phyloP scores from a whole-genome alignment of 2,329 filamentous ascomycete species.

The Aureobasidium sp. region DNA sequence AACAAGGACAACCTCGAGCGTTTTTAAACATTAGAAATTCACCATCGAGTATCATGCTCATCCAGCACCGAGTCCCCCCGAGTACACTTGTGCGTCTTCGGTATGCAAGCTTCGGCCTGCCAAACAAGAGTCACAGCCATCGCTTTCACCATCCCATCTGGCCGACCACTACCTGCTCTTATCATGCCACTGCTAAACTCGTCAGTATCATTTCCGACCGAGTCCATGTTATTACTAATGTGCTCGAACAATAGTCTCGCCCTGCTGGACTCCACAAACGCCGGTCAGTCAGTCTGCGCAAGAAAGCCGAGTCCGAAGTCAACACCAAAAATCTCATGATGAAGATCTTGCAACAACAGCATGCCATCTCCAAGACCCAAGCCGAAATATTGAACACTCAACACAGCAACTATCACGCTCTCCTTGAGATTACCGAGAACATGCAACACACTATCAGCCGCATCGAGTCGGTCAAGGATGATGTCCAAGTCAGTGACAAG shows the following conservation, averaged over 20 bases:
- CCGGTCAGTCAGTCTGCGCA: not conserved
- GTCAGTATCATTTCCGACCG: not conserved
- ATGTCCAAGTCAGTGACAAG: slow-evolving; percentile 2
- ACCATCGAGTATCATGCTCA: no score
- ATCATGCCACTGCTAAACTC: not conserved
- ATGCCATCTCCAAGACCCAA: not conserved
- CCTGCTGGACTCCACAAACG: not conserved
- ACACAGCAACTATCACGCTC: not conserved
- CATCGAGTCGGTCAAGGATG: not conserved
- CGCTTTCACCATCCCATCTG: not conserved
- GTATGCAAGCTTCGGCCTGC: not conserved
- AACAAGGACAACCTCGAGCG: no score
- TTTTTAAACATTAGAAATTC: no score
- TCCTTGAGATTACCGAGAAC: not conserved
- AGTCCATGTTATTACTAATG: not conserved
- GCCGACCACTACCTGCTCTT: not conserved
- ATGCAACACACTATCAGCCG: not conserved
- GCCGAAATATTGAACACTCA: not conserved
- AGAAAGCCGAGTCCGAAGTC: not conserved
- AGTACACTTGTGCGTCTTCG: not conserved
- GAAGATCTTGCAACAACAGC: not conserved
- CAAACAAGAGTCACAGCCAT: not conserved
- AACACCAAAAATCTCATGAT: not conserved
- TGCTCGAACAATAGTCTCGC: not conserved
- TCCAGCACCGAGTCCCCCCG: no score